Percentiles rank a stretch among this genome's conserved stretches.
Conservation (phyloP, 1,284 basidiomycete species). For the Microbotryum silenes-acaulis region DNA sequence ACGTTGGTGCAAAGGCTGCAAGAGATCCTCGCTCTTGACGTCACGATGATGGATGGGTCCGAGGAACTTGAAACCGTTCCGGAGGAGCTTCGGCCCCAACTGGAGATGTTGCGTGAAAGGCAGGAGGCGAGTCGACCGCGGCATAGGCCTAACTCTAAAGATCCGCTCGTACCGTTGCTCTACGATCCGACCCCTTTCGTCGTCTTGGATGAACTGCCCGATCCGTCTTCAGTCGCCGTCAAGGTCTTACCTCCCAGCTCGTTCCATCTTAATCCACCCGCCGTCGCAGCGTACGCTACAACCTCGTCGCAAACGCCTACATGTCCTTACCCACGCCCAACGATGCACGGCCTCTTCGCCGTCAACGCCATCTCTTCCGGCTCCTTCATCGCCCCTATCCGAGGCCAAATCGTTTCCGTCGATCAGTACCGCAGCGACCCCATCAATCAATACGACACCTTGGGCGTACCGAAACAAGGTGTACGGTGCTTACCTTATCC, state of each 20-base stretch:
- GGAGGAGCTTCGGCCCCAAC: neutral
- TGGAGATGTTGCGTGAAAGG: neutral
- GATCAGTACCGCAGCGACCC: constrained; percentile 43
- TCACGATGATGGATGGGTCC: constrained; percentile 1
- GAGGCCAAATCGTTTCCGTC: constrained; percentile 40
- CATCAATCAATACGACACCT: constrained; percentile 49
- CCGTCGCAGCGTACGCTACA: constrained; percentile 24
- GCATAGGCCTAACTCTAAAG: constrained; percentile 1
- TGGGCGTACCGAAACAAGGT: constrained; percentile 53
- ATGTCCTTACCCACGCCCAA: constrained; percentile 41
- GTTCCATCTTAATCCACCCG: constrained; percentile 20
- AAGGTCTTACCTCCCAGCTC: constrained; percentile 21
- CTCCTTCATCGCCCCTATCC: constrained; percentile 40
- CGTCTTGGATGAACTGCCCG: constrained; percentile 16
- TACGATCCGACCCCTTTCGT: constrained; percentile 18
- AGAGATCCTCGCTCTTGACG: constrained; percentile 1
- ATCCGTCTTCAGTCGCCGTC: constrained; percentile 15
- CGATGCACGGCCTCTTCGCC: constrained; percentile 44
- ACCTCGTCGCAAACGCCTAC: constrained; percentile 37
- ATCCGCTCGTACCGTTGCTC: constrained; percentile 18
- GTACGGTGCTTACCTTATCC: constrained; percentile 76
- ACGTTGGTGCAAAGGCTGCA: neutral
- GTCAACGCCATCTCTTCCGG: constrained; percentile 40
- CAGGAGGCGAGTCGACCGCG: neutral
- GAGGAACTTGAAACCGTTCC: neutral